Base-by-base conservation (phyloP, 2,329 filamentous ascomycete species). In the Epichloe coenophiala region DNA sequence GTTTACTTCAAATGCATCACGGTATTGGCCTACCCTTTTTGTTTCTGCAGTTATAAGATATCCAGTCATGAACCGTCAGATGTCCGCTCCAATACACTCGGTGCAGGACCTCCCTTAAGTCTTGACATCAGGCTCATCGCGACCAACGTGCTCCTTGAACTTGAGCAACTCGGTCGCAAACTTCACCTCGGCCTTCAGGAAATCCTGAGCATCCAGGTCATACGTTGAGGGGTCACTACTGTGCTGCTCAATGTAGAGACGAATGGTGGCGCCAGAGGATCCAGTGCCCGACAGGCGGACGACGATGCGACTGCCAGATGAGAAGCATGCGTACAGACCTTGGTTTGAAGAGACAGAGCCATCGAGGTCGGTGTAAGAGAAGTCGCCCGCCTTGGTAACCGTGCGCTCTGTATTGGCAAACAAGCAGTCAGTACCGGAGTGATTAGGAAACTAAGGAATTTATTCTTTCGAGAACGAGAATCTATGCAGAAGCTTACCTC, bases 291-390 rank as follows among this genome's bases (percentile, higher is more conserved):
- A 97, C 53, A 98, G 76, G 61, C 93, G 86, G 52, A 97, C 89
- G 48, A 98, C 89, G 54, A 97, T 91, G 59, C 93, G 86, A 72
- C 88, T 95, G 55, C 91, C 91, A 53, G 94, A 90, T 50, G 89
- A 88, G 70, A 97, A 97, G 69, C 87, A 86, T 66, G 90, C 86
- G 65, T 87, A 98, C 59, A 98, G 82, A 57, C 93, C 93, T 74
- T 98, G 93, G 75, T 96, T 94, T 66, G 89, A 88, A 63, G 88
- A 86, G 50, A 97, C 88, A 57, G 88, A 95, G 55, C 91, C 93
- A 63, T 98, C 93, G n/a, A 98, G 83, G 65, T 98, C 93, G 8
- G 88, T 97, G 78, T 98, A 98, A 35, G 88, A 88, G 70, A 98
- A 98, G 77, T 98, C 90, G 58, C 90, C 93, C 6, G 90, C 91